phyloP scores from a whole-genome alignment of 2,329 filamentous ascomycete species.

The Trichophyton schoenleinii region DNA sequence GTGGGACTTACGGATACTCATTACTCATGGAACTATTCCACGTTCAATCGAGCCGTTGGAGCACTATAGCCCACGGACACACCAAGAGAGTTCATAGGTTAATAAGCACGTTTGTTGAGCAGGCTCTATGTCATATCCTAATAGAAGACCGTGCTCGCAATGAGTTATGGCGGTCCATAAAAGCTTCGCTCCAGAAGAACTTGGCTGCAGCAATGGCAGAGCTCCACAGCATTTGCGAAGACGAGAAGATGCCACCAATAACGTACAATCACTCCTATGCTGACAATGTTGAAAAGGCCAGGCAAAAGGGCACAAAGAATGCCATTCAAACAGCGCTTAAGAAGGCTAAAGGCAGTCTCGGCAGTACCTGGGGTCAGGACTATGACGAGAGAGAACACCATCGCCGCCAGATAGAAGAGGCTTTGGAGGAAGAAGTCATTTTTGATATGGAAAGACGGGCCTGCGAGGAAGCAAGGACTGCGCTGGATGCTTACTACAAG shows the following conservation, averaged over 20 bases:
- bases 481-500: slow-evolving; percentile 19
- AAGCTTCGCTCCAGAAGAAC: not conserved
- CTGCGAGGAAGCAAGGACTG: slow-evolving; percentile 16
- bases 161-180: not conserved
- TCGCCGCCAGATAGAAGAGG: not conserved
- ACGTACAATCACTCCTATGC: not conserved
- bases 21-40: not conserved
- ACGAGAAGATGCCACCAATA: not conserved
- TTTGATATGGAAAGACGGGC: slow-evolving; percentile 16
- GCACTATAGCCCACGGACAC: not conserved
- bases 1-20: not conserved
- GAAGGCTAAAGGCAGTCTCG: not conserved
- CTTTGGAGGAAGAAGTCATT: slow-evolving; percentile 3
- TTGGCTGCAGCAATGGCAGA: not conserved
- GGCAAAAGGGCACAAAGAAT: not conserved
- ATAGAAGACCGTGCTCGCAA: not conserved
- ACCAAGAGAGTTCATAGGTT: not conserved
- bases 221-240: not conserved
- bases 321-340: not conserved
- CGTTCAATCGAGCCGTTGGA: not conserved
- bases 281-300: not conserved
- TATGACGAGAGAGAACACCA: not conserved
- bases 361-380: too few species aligned
- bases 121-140: not conserved
- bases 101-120: not conserved